Evolutionary conservation across 208 protist genomes (phyloP).

Genomic region (Crithidia brevicula): DNA sequence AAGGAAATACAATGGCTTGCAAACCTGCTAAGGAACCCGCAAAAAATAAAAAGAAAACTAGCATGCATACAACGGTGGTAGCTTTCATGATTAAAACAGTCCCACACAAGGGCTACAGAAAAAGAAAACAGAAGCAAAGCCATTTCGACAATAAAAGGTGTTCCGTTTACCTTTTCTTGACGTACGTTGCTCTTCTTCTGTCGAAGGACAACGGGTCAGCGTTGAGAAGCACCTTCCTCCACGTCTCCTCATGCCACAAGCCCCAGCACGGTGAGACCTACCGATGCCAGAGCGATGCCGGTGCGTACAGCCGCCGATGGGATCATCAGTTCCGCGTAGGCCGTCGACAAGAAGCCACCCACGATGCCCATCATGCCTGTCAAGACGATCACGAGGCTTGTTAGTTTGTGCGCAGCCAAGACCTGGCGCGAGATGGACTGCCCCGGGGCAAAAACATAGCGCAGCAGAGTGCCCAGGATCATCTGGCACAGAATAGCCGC

Average conservation of each 20-base stretch:
- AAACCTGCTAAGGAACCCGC: too few species aligned
- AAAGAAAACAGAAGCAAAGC: slow-evolving; percentile 1
- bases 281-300: slow-evolving; percentile 1
- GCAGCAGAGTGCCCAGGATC: slow-evolving; percentile 29
- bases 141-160: too few species aligned
- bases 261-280: slow-evolving; percentile 7
- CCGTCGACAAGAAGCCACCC: slow-evolving; percentile 35
- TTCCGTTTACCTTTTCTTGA: neutral
- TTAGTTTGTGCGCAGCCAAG: slow-evolving; percentile 24
- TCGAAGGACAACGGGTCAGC: too few species aligned
- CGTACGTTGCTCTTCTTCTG: too few species aligned
- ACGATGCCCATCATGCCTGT: slow-evolving; percentile 33
- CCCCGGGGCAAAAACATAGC: slow-evolving; percentile 26
- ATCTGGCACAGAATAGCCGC: slow-evolving; percentile 39
- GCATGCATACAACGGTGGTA: too few species aligned
- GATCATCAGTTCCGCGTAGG: slow-evolving; percentile 31
- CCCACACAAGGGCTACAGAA: too few species aligned
- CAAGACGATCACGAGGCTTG: slow-evolving; percentile 27
- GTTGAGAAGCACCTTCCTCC: neutral
- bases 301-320: slow-evolving; percentile 22
- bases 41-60: too few species aligned
- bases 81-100: too few species aligned
- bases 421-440: slow-evolving; percentile 2
- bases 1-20: too few species aligned
- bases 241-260: neutral